Evolutionary conservation across 2,329 filamentous ascomycete genomes (phyloP), one percentile per base, ranked within the genome.

Genomic region (Monilinia vaccinii-corymbosi): DNA sequence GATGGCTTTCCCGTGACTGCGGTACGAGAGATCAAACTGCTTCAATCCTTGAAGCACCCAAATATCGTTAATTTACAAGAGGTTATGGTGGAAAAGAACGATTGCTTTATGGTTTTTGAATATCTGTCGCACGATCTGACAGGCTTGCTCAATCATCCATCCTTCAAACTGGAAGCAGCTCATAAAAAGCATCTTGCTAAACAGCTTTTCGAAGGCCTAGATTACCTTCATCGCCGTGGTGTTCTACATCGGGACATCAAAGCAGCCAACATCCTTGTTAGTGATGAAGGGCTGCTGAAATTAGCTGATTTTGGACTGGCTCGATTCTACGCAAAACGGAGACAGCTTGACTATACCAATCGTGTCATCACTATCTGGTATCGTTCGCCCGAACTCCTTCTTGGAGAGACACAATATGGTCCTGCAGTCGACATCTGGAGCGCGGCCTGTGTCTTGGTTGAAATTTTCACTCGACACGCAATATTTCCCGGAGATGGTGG

Each of bases 81-180:
- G 75, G 90, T 95, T 66, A 99, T 99, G 94, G 94, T 99, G 2
- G 94, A 99, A 75, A 89, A 88, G 71, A 97, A 97, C 67, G 92
- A 97, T 74, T 99, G 94, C 73, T 99, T 96, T 75, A 99, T 99
- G 94, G 94, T 99, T 3, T 99, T 99, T 66, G 94, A 99, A 73
- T 99, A 99, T 71, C 81, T 97, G 36, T 93, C 94, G 1, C 94
- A 99, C 72, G 94, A 99, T 73, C 78, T 99, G 62, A 99, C 94
- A 3, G 94, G 94, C 16, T 79, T 99, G 36, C 83, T 99, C 62
- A 97, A 97, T 69, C 94, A 99, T 70, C 94, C 94, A 0, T 88
- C 87, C 0, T 99, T 96, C 75, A 87, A 86, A 62, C 82, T 99
- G 16, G 88, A 94, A 42, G 77, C 85, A 4, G 84, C 87, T 0